Percentiles rank a stretch among this genome's conserved stretches.
Evolutionary conservation across 805 yeast species (phyloP).

Genomic region (Ogataea kodamae): DNA sequence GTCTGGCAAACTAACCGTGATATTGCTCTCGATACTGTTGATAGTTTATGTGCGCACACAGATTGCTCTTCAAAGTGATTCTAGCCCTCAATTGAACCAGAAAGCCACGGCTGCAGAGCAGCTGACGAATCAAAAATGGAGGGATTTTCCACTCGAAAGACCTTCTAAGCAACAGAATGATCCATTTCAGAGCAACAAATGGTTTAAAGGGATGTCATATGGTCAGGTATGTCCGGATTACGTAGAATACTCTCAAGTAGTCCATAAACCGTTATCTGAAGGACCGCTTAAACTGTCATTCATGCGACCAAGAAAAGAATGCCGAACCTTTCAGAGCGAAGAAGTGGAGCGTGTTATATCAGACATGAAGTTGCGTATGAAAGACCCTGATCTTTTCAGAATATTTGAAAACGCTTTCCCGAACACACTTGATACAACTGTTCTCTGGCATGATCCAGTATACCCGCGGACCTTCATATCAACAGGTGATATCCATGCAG

Average conservation of each 20-base stretch:
- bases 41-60: constrained; percentile 6
- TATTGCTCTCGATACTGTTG: constrained; percentile 10
- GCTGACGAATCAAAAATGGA: too few species aligned
- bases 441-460: constrained; percentile 57
- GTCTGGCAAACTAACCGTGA: constrained; percentile 19
- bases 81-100: constrained; percentile 4
- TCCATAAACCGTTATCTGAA: constrained; percentile 54
- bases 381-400: constrained; percentile 65
- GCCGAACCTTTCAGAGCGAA: constrained; percentile 67
- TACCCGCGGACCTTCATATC: constrained; percentile 69
- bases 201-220: constrained; percentile 24
- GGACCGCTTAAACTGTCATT: constrained; percentile 60
- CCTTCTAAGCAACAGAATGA: too few species aligned
- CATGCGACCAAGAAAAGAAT: constrained; percentile 69
- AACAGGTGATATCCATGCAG: constrained; percentile 92
- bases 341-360: constrained; percentile 59
- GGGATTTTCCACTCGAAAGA: too few species aligned
- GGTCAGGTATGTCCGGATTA: constrained; percentile 54
- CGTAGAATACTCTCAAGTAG: constrained; percentile 50
- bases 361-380: constrained; percentile 47
- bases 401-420: constrained; percentile 81
- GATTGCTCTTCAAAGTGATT: constrained; percentile 2
- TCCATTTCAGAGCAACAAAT: constrained; percentile 2
- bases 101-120: too few species aligned
- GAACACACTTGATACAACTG: constrained; percentile 83